Evolutionary conservation across 1,139 yeast genomes (phyloP), one percentile per base, ranked within the genome.

Genomic region (Arxiozyma slooffiae): DNA sequence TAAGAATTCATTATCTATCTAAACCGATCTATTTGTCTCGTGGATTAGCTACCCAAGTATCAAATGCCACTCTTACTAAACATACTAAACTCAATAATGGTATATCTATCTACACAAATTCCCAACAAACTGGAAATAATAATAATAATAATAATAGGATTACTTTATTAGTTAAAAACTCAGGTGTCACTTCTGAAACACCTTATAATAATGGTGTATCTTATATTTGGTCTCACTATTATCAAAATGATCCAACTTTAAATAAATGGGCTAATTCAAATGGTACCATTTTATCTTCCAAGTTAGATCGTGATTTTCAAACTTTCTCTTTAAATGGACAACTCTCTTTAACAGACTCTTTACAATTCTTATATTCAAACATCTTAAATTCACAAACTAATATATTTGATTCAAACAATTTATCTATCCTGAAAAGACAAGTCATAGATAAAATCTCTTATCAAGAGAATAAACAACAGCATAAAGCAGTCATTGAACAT

Each of bases 121-220:
- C 36, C 14, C 36, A 30, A 30, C 38, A 23, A 34, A 30, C 45
- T 7, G 14, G 9, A 11, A 18, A 17, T 23, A 14, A 14, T 16
- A 42, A 42, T 16, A 30, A 18, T 4, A 42, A 24, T 57, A n/a
- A n/a, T n/a, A n/a, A n/a, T n/a, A n/a, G n/a, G n/a, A 92, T 30
- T 11, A 30, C 92, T 68, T 69, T 84, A 52, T 85, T 76, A 68
- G 72, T 76, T 63, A 84, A 83, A 56, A 42, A 34, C 34, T 85
- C 88, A 50, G 95, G 95, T 67, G 81, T 90, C 50, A 76, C 89
- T 68, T 70, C 85, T 49, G 95, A 85, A 71, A 85, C 82, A 70
- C 76, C 85, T 49, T 83, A 80, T 77, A 81, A 81, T 73, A 84
- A 85, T 60, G 95, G 95, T 78, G 78, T 82, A 51, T 77, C 90